Evolutionary conservation across 345 rosid genomes (phyloP), one percentile per base, ranked within the genome.

Genomic region (Citrus mangshanensis): DNA sequence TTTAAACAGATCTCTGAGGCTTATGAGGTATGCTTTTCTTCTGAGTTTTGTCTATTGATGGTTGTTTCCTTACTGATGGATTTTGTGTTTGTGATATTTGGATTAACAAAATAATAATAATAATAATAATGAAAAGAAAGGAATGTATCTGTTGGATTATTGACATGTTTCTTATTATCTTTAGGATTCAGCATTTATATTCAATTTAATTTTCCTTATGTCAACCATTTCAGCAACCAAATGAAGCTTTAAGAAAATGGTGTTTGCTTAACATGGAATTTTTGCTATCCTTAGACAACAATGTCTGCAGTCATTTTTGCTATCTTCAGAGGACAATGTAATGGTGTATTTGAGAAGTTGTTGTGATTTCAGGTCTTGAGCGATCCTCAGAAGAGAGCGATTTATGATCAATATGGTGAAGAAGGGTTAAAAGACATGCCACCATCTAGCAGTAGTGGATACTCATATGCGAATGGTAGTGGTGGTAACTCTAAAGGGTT

Each of bases 1-100:
- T 95, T 95, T 87, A 95, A 95, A 78, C 96, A 91, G 88, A 92
- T 95, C 91, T 95, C 96, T 51, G 98, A 95, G 81, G 98, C 97
- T 79, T 95, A 95, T 38, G 98, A 95, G 93, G 98, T 80, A 82
- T 16, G 81, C n/a, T 13, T 46, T 30, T 21, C 27, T 4, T 28
- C 42, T 16, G 1, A 62, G 49, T 49, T 37, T 66, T 13, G 32
- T 40, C 38, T 35, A 1, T 24, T 35, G 25, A 22, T 70, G 28
- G 13, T n/a, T 24, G 55, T 65, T 24, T 46, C 24, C 13, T 40
- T 10, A 46, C 51, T 46, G 51, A 46, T 59, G 24, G 38, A 32
- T 73, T 22, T 10, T 58, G 42, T n/a, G 58, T 54, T 18, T 18
- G 58, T 18, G 58, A 54, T 54, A 54, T 54, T 54, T 54, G 58